These are phyloP conservation scores for Fusarium secorum DNA, from an alignment of 2,329 filamentous ascomycete species.

Conservation along the genomic window DNA sequence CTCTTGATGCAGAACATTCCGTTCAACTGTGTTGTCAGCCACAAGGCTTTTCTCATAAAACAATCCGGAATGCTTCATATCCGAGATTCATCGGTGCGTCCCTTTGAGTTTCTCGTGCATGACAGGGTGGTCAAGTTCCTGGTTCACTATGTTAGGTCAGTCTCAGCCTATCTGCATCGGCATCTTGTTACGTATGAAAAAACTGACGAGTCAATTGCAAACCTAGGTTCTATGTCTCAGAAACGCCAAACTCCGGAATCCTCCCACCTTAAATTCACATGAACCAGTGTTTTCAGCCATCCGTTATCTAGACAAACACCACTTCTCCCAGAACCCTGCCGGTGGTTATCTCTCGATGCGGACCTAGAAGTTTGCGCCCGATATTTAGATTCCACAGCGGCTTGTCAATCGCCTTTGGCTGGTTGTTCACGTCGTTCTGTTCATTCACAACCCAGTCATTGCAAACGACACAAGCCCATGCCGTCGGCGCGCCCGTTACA, in stretches of 20 bases:
- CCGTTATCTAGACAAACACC: conserved; percentile 4
- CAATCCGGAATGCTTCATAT: conserved; percentile 19
- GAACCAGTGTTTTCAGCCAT: not conserved
- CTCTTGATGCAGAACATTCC: conserved; percentile 18
- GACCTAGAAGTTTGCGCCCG: conserved; percentile 1
- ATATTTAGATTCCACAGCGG: conserved; percentile 20
- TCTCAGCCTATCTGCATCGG: not conserved
- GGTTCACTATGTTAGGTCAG: not conserved
- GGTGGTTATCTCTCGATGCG: not conserved
- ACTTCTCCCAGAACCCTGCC: not conserved
- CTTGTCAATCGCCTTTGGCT: conserved; percentile 31
- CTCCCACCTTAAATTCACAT: not conserved
- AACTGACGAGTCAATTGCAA: conserved; percentile 16
- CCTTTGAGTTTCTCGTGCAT: not conserved
- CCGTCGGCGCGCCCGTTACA: conserved; percentile 2
- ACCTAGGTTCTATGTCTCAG: conserved; percentile 13
- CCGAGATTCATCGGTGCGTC: not conserved
- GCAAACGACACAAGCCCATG: conserved; percentile 49
- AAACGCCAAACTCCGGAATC: conserved; percentile 18
- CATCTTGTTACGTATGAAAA: conserved; percentile 3
- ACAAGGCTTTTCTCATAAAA: conserved; percentile 14
- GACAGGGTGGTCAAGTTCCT: not conserved
- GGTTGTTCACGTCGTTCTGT: conserved; percentile 19
- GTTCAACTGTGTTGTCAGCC: conserved; percentile 5
- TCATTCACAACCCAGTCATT: conserved; percentile 44